Base-by-base conservation (phyloP, 2,329 filamentous ascomycete species). In the Paecilomyces sp. region DNA sequence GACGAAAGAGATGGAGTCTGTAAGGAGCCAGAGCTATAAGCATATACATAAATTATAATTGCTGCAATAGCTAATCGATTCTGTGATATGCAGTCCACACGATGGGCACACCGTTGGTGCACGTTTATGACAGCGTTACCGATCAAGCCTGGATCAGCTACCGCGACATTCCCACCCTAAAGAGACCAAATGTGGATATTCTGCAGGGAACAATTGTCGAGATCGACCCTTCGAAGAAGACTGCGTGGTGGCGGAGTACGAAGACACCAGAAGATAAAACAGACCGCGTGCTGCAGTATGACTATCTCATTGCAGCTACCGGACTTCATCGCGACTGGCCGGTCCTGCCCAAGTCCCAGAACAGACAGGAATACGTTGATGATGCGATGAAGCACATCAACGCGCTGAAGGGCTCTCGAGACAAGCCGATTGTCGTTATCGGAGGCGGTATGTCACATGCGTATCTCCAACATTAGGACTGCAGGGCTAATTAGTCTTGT, bases 1-100 rank as follows among this genome's bases (percentile, higher is more conserved):
- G 89, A 92, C 67, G 88, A 92, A 72, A 80, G 88, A n/a, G 89
- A 92, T 77, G 90, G 90, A n/a, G 92, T 86, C 72, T 92, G 89
- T 92, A 78, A 67, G 86, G 75, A 55, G 34, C 47, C 28, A 50
- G 7, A 13, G 6, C 15, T 2, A 7, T 55, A 13, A 25, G 64
- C 52, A 22, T 22, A 61, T 50, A 28, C 30, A 58, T 55, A 30
- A 13, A 13, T 36, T 6, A 41, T 24, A 5, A 54, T 50, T 41
- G 2, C 28, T 52, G 25, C 1, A 54, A 36, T 57, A 22, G 22
- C 56, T 31, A 60, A 51, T 47, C 51, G 18, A 22, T 62, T 36
- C 30, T 3, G 15, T 12, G 34, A 24, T 50, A n/a, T 24, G 41
- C 34, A 62, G 57, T 58, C 73, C 90, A 93, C 72, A 73, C 90